These are phyloP conservation scores for Moesziomyces sp. DNA, from an alignment of 1,284 basidiomycete species.

Conservation along the genomic window DNA sequence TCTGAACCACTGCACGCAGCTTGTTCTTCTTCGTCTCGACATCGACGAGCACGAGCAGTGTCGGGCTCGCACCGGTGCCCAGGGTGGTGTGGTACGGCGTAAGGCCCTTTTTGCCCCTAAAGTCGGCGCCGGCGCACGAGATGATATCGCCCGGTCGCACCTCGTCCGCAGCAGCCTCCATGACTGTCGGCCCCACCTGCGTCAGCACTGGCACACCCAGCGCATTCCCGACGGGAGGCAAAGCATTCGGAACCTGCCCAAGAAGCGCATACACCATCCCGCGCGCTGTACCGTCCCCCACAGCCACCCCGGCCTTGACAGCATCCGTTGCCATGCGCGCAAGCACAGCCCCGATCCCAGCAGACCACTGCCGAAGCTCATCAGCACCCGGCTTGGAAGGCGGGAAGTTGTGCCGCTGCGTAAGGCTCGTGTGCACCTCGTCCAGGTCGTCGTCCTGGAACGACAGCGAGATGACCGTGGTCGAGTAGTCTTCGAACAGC, in stretches of 20 bases:
- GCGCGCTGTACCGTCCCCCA: slow-evolving; percentile 80
- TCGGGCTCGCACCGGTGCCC: slow-evolving; percentile 73
- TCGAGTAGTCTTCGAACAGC: slow-evolving; percentile 59
- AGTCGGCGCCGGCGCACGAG: slow-evolving; percentile 78
- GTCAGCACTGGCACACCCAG: slow-evolving; percentile 56
- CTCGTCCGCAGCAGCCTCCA: slow-evolving; percentile 77
- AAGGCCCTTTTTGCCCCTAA: slow-evolving; percentile 86
- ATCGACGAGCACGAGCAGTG: slow-evolving; percentile 81
- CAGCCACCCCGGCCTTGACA: slow-evolving; percentile 76
- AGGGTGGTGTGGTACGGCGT: slow-evolving; percentile 77
- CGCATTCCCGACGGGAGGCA: slow-evolving; percentile 53
- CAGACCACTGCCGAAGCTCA: slow-evolving; percentile 78
- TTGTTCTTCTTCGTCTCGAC: slow-evolving; percentile 69
- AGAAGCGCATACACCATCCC: slow-evolving; percentile 80
- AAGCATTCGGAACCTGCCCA: slow-evolving; percentile 74
- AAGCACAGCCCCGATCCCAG: slow-evolving; percentile 79
- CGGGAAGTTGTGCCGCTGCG: slow-evolving; percentile 41
- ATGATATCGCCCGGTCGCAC: slow-evolving; percentile 87
- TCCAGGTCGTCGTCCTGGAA: slow-evolving; percentile 54
- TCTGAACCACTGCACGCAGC: slow-evolving; percentile 71
- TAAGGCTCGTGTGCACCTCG: slow-evolving; percentile 41
- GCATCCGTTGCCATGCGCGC: slow-evolving; percentile 73
- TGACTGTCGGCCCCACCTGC: slow-evolving; percentile 77
- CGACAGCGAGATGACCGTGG: slow-evolving; percentile 42
- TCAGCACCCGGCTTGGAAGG: slow-evolving; percentile 69